Evolutionary conservation across 2,329 filamentous ascomycete genomes (phyloP), one percentile per base, ranked within the genome.

Genomic region (Grosmannia penicillata): DNA sequence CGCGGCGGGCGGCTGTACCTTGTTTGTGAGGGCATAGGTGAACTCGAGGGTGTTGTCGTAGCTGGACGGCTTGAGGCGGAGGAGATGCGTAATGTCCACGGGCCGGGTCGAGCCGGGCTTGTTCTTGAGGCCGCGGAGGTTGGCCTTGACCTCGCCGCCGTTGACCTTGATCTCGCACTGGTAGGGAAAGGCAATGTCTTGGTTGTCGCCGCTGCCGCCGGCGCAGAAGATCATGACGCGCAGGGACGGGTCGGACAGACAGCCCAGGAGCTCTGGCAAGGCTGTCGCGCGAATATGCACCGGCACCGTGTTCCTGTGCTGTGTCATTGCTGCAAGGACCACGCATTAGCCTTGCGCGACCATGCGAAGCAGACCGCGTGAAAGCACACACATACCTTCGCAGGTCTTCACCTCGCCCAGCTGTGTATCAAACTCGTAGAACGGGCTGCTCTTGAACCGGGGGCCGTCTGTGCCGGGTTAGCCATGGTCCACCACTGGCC

Each of bases 81-180:
- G 64, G 43, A 75, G 70, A 46, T 72, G 65, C 8, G 91, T 98
- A 44, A 98, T 81, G 58, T 98, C 91, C 33, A 84, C 86, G 8
- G 91, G 91, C 51, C 85, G 78, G 29, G 91, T 98, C 32, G 91
- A 93, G 18, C 91, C 91, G 7, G 89, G 84, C 56, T 91, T 93
- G 56, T 94, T 95, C 60, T 98, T 98, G 44, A 98, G 60, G 5
- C 91, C 91, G 48, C 91, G 82, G 48, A 93, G 69, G 55, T 96
- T 98, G n/a, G 82, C 80, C 57, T 89, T 91, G 48, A 95, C 71
- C 41, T 95, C 85, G 25, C 81, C 81, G 9, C 76, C 71, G 49
- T 98, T 98, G 40, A 94, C 75, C 54, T 86, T 89, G 41, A 98
- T 70, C 55, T 98, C 91, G 24, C 91, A 82, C 59, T 95, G 86